Evolutionary conservation across 2,329 filamentous ascomycete species (phyloP).

Genomic region (Penicillium sp.): DNA sequence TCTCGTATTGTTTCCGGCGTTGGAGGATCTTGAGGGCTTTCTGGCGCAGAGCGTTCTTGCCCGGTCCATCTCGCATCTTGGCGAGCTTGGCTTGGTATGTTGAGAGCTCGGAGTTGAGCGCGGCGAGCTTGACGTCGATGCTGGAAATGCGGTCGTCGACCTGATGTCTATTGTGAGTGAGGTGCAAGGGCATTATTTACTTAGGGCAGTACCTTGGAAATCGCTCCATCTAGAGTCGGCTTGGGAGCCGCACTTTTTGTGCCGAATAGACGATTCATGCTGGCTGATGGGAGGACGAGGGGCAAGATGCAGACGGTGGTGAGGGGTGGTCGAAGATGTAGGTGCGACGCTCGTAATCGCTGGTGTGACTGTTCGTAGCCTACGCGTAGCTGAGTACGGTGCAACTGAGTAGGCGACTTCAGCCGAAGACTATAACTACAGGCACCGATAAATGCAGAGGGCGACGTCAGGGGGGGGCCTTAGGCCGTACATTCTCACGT

Average conservation of each 20-base stretch:
- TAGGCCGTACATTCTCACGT: neutral
- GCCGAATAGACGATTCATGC: slow-evolving; percentile 95
- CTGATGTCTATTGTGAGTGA: slow-evolving; percentile 39
- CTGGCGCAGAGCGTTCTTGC: slow-evolving; percentile 86
- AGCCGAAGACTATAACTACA: neutral
- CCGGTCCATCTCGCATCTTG: slow-evolving; percentile 94
- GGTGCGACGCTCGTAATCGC: neutral
- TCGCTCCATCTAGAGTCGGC: slow-evolving; percentile 79
- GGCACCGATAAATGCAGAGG: slow-evolving; percentile 15
- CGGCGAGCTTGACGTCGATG: slow-evolving; percentile 91
- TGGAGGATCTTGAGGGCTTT: slow-evolving; percentile 94
- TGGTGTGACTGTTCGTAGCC: neutral
- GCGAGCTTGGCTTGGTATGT: slow-evolving; percentile 83
- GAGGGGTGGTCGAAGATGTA: neutral
- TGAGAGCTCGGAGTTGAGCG: slow-evolving; percentile 83
- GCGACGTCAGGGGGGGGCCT: slow-evolving; percentile 18
- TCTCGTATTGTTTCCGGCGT: slow-evolving; percentile 90
- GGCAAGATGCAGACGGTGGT: neutral
- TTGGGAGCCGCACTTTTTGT: slow-evolving; percentile 83
- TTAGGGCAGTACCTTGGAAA: slow-evolving; percentile 63
- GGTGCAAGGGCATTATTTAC: too few species aligned
- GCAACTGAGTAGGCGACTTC: neutral
- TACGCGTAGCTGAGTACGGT: neutral
- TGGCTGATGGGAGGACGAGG: slow-evolving; percentile 24
- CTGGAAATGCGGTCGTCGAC: slow-evolving; percentile 77